A percentile compares a stretch with the other conserved stretches of the same genome.
Conservation (phyloP, 73 alveolate species). For the Tetrahymena elliotti region DNA sequence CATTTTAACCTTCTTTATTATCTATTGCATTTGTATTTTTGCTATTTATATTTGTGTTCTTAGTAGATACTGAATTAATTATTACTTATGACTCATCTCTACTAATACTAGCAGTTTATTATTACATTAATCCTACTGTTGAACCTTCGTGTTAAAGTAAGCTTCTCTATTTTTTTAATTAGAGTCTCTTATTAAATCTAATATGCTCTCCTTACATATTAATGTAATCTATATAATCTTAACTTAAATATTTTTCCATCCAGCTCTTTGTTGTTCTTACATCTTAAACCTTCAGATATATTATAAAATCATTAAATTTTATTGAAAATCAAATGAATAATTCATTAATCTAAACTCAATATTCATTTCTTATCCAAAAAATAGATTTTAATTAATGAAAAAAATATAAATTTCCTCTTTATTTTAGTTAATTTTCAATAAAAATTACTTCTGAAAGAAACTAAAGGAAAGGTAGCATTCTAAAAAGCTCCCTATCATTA, state of each 20-base stretch:
- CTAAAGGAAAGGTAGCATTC: conserved; percentile 24
- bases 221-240: background rate
- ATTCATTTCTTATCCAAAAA: background rate
- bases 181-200: background rate
- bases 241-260: background rate
- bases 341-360: too few species aligned
- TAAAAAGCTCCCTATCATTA: conserved; percentile 28
- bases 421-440: too few species aligned
- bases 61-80: background rate
- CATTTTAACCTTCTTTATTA: background rate
- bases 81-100: background rate
- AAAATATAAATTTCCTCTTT: background rate
- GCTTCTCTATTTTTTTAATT: background rate
- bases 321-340: too few species aligned
- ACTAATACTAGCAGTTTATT: background rate
- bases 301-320: too few species aligned
- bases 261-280: background rate
- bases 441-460: conserved; percentile 24
- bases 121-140: background rate
- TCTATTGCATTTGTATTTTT: background rate
- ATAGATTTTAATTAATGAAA: background rate
- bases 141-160: background rate
- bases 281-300: background rate
- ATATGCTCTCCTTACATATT: background rate
- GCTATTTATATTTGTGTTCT: background rate